A percentile compares a stretch with the other conserved stretches of the same genome.
Evolutionary conservation across 306 rosid genomes (phyloP).

Genomic region (Alnus glutinosa): DNA sequence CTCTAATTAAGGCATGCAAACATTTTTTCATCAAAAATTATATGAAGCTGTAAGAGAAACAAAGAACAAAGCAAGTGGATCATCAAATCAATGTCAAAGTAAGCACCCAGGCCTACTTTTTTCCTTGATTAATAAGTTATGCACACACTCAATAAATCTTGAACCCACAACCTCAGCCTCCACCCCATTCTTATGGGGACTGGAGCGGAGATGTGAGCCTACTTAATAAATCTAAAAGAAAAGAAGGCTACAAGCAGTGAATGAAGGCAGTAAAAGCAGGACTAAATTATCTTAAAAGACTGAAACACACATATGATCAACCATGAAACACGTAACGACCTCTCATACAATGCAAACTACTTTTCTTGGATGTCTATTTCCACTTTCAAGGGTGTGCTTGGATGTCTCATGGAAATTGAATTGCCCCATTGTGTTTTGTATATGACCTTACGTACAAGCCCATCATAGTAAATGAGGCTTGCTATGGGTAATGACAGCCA

Average conservation of each 20-base stretch:
- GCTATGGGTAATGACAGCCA: not conserved
- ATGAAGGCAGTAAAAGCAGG: not conserved
- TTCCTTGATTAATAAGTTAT: not conserved
- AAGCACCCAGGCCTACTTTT: not conserved
- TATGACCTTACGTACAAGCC: not conserved
- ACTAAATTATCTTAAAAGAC: not conserved
- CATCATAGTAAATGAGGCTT: not conserved
- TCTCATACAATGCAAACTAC: not conserved
- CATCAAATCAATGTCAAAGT: not conserved
- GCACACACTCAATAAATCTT: not conserved
- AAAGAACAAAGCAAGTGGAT: not conserved
- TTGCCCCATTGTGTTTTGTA: not conserved
- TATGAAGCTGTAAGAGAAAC: not conserved
- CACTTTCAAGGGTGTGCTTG: not conserved
- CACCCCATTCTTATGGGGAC: not conserved
- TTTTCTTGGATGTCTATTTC: not conserved
- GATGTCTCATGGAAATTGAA: not conserved
- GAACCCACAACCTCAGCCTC: not conserved
- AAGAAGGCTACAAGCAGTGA: not conserved
- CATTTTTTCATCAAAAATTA: not conserved
- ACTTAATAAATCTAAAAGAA: not conserved
- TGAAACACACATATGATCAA: not conserved
- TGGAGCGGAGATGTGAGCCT: not conserved
- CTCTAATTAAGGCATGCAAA: not conserved
- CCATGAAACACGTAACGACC: not conserved